Evolutionary conservation across 768 basidiomycete species (phyloP).

Genomic region (Leccinum subtestaceum): DNA sequence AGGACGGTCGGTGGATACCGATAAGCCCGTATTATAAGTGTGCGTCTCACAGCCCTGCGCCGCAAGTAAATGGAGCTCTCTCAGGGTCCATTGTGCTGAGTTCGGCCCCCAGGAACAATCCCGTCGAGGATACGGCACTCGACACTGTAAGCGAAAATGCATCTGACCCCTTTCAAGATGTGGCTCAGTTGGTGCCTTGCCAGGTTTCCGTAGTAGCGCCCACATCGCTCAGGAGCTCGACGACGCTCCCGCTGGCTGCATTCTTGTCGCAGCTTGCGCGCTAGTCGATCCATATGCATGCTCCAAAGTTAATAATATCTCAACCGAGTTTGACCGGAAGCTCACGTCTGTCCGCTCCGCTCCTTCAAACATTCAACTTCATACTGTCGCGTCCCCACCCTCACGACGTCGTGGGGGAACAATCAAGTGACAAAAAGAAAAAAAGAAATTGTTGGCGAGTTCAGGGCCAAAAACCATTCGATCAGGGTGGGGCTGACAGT

Average conservation of each 20-base stretch:
- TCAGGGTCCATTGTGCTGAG: background rate
- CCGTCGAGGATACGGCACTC: constrained; percentile 16
- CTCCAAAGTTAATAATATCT: background rate
- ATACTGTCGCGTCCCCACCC: background rate
- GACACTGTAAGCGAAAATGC: background rate
- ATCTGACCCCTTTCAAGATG: too few species aligned
- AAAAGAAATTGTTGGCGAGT: background rate
- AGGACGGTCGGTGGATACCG: background rate
- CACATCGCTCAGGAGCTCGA: background rate
- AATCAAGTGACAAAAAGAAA: background rate
- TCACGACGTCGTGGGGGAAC: background rate
- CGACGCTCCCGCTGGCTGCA: background rate
- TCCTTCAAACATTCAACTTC: background rate
- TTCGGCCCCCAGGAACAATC: constrained; percentile 16
- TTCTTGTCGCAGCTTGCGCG: background rate
- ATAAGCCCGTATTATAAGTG: constrained; percentile 9
- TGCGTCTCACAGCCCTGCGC: background rate
- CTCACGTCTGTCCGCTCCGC: background rate
- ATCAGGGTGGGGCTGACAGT: constrained; percentile 27
- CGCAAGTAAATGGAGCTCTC: constrained; percentile 11
- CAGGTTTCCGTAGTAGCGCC: too few species aligned
- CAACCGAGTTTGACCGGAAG: background rate
- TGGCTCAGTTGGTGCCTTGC: background rate
- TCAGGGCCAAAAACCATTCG: background rate
- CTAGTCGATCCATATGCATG: background rate